Percentiles rank a stretch among this genome's conserved stretches.
These are phyloP conservation scores for Quercus variabilis DNA, from an alignment of 306 rosid species.

Conservation along the genomic window DNA sequence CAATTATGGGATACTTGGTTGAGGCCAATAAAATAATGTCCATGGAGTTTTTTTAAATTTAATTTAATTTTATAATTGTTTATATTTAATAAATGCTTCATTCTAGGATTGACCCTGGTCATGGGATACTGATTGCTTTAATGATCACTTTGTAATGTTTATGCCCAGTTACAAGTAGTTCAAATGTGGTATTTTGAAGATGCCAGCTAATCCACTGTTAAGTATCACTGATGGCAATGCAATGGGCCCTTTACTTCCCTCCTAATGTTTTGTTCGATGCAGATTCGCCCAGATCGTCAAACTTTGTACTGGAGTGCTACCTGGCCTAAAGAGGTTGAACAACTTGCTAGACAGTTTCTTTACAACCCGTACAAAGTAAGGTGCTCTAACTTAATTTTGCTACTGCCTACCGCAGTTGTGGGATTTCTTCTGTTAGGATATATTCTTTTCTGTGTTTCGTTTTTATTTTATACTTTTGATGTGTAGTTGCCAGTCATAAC, in stretches of 20 bases:
- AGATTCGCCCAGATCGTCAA: conserved; percentile 94
- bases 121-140: background rate
- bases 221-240: background rate
- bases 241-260: background rate
- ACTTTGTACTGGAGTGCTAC: conserved; percentile 98
- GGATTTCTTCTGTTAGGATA: conserved; percentile 3
- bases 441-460: background rate
- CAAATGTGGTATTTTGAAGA: background rate
- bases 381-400: background rate
- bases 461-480: background rate
- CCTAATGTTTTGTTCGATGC: conserved; percentile 9
- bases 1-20: too few species aligned
- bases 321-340: conserved; percentile 98
- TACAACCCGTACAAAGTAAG: conserved; percentile 91
- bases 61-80: too few species aligned
- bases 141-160: background rate
- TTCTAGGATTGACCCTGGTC: background rate
- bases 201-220: background rate
- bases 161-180: background rate
- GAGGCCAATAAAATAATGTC: too few species aligned
- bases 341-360: conserved; percentile 75
- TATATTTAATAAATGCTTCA: too few species aligned
- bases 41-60: too few species aligned
- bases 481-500: background rate
- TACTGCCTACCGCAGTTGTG: background rate